Evolutionary conservation across 352 stramenopile genomes (phyloP).

Genomic region (Globisporangium recalcitrans): DNA sequence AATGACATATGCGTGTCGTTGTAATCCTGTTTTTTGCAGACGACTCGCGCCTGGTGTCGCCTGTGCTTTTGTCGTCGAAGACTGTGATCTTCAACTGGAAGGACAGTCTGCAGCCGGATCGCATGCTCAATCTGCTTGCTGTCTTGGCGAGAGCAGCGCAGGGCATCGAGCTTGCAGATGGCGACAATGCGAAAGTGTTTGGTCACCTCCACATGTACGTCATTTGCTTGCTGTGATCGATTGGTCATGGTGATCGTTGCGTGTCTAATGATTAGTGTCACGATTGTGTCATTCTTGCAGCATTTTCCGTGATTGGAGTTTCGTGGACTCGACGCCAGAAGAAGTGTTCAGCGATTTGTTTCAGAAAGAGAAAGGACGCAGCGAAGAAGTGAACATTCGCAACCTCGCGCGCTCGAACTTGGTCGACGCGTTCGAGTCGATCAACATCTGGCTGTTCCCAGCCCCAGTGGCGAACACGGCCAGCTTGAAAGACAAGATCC

Average conservation of each 20-base stretch:
- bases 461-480: conserved; percentile 73
- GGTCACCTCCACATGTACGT: conserved; percentile 84
- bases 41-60: conserved; percentile 78
- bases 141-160: conserved; percentile 75
- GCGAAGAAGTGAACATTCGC: conserved; percentile 74
- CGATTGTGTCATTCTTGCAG: conserved; percentile 21
- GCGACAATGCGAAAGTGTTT: conserved; percentile 79
- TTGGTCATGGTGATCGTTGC: neutral
- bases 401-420: conserved; percentile 76
- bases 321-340: conserved; percentile 76
- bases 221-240: neutral
- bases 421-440: conserved; percentile 77
- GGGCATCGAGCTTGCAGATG: conserved; percentile 73
- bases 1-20: neutral
- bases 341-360: conserved; percentile 80
- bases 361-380: conserved; percentile 74
- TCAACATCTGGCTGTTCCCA: conserved; percentile 85
- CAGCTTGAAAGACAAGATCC: conserved; percentile 76
- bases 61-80: conserved; percentile 80
- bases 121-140: conserved; percentile 80
- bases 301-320: conserved; percentile 88
- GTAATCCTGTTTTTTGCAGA: conserved; percentile 25
- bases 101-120: conserved; percentile 79
- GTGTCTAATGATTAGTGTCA: neutral
- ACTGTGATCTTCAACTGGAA: conserved; percentile 90